Percentiles rank a stretch among this genome's conserved stretches.
Evolutionary conservation across 2,329 filamentous ascomycete genomes (phyloP).

Genomic region (Fusarium buharicum): DNA sequence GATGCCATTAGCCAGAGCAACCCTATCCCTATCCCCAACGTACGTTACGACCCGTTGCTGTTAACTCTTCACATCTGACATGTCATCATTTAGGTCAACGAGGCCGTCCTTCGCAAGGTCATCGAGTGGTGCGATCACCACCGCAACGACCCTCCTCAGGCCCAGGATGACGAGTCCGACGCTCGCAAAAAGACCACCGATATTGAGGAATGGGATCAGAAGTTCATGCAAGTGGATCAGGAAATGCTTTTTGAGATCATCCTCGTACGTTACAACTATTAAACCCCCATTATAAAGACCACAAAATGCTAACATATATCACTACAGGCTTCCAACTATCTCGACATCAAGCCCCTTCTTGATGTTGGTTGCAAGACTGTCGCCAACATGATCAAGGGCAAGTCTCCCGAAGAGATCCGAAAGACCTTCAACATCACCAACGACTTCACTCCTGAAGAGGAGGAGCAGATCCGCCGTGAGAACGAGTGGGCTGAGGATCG

Average conservation of each 20-base stretch:
- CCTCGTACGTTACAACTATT: constrained; percentile 68
- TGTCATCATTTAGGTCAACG: constrained; percentile 74
- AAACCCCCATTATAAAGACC: not conserved
- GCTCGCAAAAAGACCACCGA: constrained; percentile 98
- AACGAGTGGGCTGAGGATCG: constrained; percentile 93
- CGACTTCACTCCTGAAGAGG: constrained; percentile 98
- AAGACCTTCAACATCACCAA: constrained; percentile 99
- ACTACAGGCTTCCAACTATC: constrained; percentile 89
- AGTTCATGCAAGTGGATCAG: constrained; percentile 99
- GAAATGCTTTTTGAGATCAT: constrained; percentile 99
- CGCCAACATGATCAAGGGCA: constrained; percentile 99
- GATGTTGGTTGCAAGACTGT: constrained; percentile 99
- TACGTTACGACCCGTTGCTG: constrained; percentile 52
- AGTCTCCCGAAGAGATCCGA: constrained; percentile 97
- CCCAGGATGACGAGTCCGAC: constrained; percentile 89
- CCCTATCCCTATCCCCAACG: constrained; percentile 89
- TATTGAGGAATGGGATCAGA: constrained; percentile 99
- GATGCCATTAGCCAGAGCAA: constrained; percentile 63
- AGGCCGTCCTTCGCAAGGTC: constrained; percentile 92
- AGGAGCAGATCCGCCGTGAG: constrained; percentile 94
- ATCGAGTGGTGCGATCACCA: constrained; percentile 99
- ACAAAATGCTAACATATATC: constrained; percentile 35
- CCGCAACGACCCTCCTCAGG: constrained; percentile 84
- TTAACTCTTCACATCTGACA: constrained; percentile 26
- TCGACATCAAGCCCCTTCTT: constrained; percentile 97